Conservation (phyloP, 768 basidiomycete species). For the Phlebiopsis flavidoalba region DNA sequence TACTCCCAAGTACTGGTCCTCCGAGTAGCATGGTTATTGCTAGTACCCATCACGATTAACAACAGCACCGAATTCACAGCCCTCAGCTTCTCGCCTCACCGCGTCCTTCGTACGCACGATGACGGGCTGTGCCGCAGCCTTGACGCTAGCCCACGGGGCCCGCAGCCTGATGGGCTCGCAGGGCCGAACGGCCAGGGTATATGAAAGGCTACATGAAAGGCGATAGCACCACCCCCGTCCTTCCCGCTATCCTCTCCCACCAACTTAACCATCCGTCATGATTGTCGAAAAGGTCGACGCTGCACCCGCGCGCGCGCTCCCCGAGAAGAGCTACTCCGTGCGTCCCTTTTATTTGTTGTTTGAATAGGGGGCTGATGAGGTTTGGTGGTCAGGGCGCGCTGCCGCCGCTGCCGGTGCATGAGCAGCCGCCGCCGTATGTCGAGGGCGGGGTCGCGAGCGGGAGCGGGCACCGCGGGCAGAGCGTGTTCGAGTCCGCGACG, state of each 20-base stretch:
- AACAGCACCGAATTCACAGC: too few species aligned
- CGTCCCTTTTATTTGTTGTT: background rate
- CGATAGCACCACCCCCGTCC: background rate
- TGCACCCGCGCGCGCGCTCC: background rate
- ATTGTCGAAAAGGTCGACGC: background rate
- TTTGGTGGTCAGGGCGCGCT: background rate
- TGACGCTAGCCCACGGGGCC: background rate
- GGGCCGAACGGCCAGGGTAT: background rate
- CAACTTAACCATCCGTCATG: background rate
- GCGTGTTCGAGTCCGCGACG: conserved; percentile 15
- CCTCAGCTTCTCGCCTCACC: too few species aligned
- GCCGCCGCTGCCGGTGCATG: background rate
- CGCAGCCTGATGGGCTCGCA: background rate
- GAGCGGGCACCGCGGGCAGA: background rate
- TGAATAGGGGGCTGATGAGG: background rate
- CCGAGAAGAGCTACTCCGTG: background rate
- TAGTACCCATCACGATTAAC: too few species aligned
- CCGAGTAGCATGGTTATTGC: too few species aligned
- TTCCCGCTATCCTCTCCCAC: background rate
- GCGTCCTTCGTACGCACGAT: too few species aligned
- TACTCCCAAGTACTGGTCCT: too few species aligned
- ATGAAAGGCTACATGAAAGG: background rate
- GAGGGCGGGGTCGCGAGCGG: background rate
- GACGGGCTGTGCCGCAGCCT: background rate
- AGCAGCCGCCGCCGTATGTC: conserved; percentile 13